Evolutionary conservation across 495 filamentous ascomycete species (phyloP).

Genomic region (Penicillium psychrofluorescens): DNA sequence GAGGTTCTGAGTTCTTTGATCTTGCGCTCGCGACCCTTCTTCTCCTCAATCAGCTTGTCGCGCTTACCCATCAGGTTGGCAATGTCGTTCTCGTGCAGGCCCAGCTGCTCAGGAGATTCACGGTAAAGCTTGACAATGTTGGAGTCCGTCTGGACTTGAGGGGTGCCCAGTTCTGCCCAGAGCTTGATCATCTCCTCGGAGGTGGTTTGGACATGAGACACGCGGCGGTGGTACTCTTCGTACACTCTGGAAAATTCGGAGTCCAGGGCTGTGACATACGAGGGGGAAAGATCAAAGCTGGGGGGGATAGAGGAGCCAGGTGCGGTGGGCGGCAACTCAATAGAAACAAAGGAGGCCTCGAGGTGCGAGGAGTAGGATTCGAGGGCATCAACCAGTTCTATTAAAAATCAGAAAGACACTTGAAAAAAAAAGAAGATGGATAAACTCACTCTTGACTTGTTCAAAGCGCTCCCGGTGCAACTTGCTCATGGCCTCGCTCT

Average conservation of each 20-base stretch:
- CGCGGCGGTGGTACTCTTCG: constrained; percentile 82
- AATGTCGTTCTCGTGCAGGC: constrained; percentile 81
- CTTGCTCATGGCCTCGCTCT: constrained; percentile 69
- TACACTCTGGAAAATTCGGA: constrained; percentile 88
- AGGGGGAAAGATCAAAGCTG: constrained; percentile 78
- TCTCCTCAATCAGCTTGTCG: constrained; percentile 89
- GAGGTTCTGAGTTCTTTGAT: constrained; percentile 65
- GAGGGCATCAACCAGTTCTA: constrained; percentile 87
- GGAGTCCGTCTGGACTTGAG: constrained; percentile 84
- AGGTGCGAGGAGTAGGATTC: constrained; percentile 94
- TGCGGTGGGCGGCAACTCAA: constrained; percentile 73
- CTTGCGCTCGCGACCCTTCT: constrained; percentile 74
- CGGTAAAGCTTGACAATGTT: constrained; percentile 81
- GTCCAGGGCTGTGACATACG: constrained; percentile 83
- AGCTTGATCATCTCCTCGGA: constrained; percentile 84
- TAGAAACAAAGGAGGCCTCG: constrained; percentile 73
- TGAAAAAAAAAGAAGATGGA: background rate
- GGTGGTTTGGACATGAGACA: constrained; percentile 63
- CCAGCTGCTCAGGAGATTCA: constrained; percentile 86
- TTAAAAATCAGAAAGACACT: constrained; percentile 5
- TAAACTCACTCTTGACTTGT: constrained; percentile 80
- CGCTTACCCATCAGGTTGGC: constrained; percentile 60
- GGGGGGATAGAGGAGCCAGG: constrained; percentile 67
- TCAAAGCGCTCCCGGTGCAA: constrained; percentile 85
- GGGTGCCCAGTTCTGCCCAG: constrained; percentile 91